Evolutionary conservation across 257 asterid genomes (phyloP).

Genomic region (Leptodermis oblonga): DNA sequence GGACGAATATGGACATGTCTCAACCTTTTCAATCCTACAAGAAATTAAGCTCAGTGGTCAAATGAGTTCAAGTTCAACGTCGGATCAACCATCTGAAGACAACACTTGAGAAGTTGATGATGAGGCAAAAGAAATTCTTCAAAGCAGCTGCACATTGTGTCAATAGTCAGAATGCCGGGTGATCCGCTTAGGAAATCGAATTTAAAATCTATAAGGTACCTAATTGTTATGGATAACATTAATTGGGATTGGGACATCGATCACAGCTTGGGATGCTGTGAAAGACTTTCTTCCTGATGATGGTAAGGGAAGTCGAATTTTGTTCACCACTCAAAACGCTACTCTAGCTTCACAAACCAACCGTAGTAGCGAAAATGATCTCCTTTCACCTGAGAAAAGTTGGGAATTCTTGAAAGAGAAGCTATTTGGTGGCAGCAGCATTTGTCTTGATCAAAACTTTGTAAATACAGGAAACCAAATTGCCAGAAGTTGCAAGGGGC

Average conservation of each 20-base stretch:
- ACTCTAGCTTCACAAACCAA: neutral
- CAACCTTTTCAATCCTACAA: too few species aligned
- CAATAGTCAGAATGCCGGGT: neutral
- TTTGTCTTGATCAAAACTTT: neutral
- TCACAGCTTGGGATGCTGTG: constrained; percentile 19
- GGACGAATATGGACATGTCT: too few species aligned
- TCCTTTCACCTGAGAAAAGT: neutral
- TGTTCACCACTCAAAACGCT: constrained; percentile 9
- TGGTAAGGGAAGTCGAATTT: neutral
- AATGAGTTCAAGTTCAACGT: neutral
- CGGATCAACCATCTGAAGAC: neutral
- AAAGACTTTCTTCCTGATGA: constrained; percentile 9
- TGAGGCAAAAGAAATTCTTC: neutral
- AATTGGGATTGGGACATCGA: constrained; percentile 13
- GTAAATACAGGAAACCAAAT: neutral
- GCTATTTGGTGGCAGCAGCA: constrained; percentile 4
- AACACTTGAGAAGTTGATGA: neutral
- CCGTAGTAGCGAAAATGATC: neutral
- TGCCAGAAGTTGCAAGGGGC: neutral
- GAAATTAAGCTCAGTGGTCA: neutral
- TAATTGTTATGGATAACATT: constrained; percentile 18
- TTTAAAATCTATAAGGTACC: constrained; percentile 13
- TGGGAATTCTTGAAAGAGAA: constrained; percentile 15
- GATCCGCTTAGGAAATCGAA: too few species aligned
- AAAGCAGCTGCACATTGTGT: neutral